A percentile compares a stretch with the other conserved stretches of the same genome.
Evolutionary conservation across 2,329 filamentous ascomycete species (phyloP).

Genomic region (Aspergillus arachidicola): DNA sequence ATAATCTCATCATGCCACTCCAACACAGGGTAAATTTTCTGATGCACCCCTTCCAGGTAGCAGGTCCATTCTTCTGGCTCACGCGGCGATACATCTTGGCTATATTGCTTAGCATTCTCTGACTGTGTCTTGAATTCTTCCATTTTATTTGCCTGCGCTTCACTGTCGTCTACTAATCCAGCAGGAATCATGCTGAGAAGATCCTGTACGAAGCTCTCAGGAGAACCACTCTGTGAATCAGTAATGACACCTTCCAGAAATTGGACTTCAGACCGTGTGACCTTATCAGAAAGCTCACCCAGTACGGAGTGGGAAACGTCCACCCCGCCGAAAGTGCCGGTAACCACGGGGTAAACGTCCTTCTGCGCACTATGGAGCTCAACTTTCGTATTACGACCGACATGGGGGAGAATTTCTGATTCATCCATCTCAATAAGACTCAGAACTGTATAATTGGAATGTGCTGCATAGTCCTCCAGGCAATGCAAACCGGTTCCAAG

Average conservation of each 20-base stretch:
- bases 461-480: constrained; percentile 87
- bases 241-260: constrained; percentile 82
- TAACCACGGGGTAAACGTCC: constrained; percentile 78
- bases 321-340: constrained; percentile 91
- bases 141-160: constrained; percentile 67
- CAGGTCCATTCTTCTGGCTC: constrained; percentile 80
- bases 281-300: constrained; percentile 79
- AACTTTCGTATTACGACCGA: constrained; percentile 73
- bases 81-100: constrained; percentile 72
- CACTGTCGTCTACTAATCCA: constrained; percentile 73
- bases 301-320: constrained; percentile 91
- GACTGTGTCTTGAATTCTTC: constrained; percentile 80
- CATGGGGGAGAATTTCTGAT: constrained; percentile 79
- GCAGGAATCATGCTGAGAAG: constrained; percentile 80
- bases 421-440: constrained; percentile 86
- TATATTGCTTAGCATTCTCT: constrained; percentile 72
- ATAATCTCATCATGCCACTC: constrained; percentile 89
- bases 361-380: constrained; percentile 66
- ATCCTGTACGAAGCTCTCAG: constrained; percentile 73
- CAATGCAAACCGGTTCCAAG: constrained; percentile 89
- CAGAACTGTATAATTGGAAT: constrained; percentile 91
- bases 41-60: constrained; percentile 73
- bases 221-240: constrained; percentile 59
- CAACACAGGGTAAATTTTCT: constrained; percentile 84
- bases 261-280: constrained; percentile 87